Conservation (phyloP, 768 basidiomycete species). For the Kwoniella europaea region DNA sequence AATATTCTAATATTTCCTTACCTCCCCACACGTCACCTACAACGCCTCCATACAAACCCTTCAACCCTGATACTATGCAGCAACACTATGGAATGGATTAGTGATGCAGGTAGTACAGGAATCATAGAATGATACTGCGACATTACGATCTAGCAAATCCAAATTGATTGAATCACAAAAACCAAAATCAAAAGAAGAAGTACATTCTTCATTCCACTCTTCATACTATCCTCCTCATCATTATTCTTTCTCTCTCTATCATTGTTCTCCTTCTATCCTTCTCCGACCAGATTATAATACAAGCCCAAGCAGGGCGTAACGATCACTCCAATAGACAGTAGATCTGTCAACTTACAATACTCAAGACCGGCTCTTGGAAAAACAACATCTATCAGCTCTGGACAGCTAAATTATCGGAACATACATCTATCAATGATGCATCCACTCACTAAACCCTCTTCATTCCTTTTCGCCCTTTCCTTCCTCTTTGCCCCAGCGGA, state of each 20-base stretch:
- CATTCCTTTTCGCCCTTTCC: conserved; percentile 18
- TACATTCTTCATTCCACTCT: conserved; percentile 2
- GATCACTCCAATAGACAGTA: conserved; percentile 17
- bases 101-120: background rate
- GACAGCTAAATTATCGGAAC: conserved; percentile 4
- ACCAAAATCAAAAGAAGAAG: conserved; percentile 1
- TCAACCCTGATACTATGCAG: background rate
- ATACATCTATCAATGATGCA: background rate
- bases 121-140: background rate
- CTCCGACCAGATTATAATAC: background rate
- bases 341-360: conserved; percentile 1
- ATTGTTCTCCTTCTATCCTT: background rate
- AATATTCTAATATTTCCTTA: background rate
- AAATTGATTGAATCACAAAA: background rate
- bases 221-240: background rate
- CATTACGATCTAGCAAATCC: background rate
- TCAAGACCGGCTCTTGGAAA: conserved; percentile 16
- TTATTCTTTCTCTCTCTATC: background rate
- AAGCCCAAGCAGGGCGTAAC: conserved; percentile 14
- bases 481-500: conserved; percentile 7
- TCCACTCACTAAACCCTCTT: conserved; percentile 16
- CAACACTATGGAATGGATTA: background rate
- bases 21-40: conserved; percentile 7
- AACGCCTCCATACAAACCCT: conserved; percentile 1
- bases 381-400: conserved; percentile 15